phyloP scores from a whole-genome alignment of 106 monocot genomes.

The Dactylorhiza incarnata region DNA sequence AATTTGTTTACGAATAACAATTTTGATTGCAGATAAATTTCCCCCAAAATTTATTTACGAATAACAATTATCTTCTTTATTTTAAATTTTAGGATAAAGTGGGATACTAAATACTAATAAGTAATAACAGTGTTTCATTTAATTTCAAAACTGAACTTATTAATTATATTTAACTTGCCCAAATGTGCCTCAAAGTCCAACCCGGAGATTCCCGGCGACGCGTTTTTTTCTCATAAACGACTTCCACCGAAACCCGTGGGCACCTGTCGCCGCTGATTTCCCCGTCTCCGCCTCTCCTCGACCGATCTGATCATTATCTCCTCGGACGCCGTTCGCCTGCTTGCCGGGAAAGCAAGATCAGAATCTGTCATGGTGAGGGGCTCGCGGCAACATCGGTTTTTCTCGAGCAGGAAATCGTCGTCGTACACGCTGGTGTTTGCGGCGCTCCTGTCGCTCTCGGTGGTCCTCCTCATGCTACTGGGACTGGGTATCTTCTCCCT shows the following conservation, averaged over 20 bases:
- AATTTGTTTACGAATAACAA: no score
- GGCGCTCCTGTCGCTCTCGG: constrained; percentile 36
- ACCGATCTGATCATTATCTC: not conserved
- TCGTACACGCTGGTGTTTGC: constrained; percentile 37
- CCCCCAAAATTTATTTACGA: no score
- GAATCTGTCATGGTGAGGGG: constrained; percentile 21
- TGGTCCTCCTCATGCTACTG: constrained; percentile 55
- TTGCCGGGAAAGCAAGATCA: no score
- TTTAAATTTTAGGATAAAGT: no score
- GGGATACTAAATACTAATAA: no score
- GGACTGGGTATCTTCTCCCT: constrained; percentile 65
- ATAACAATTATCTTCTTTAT: no score
- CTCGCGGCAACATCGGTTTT: constrained; percentile 17
- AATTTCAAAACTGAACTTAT: no score
- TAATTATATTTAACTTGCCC: no score
- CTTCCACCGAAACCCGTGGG: not conserved
- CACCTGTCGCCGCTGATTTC: not conserved
- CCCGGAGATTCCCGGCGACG: no score
- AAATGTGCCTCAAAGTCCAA: no score
- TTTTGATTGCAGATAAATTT: no score
- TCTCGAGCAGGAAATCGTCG: constrained; percentile 30
- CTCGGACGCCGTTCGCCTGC: not conserved
- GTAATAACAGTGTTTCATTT: no score
- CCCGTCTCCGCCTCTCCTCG: not conserved
- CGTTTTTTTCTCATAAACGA: not conserved